These are phyloP conservation scores for Drosera capensis DNA, from an alignment of 148 eudicot genomes.

Conservation along the genomic window DNA sequence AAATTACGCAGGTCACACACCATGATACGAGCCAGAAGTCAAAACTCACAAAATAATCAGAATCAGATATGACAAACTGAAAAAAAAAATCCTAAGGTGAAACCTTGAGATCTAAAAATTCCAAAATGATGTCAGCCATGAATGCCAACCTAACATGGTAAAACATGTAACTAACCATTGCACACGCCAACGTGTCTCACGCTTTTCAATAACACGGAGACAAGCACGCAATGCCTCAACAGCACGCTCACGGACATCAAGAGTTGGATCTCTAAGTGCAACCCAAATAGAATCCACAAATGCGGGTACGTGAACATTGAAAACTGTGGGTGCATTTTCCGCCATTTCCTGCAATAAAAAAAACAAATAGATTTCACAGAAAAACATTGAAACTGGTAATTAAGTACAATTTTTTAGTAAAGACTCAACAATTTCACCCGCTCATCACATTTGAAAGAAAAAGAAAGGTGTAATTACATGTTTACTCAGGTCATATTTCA, in stretches of 20 bases:
- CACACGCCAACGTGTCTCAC: constrained; percentile 98
- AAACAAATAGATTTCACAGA: background rate
- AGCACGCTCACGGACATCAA: constrained; percentile 81
- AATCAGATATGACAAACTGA: too few species aligned
- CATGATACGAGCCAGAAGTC: background rate
- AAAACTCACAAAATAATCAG: background rate
- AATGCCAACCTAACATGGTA: constrained; percentile 27
- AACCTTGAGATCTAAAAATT: too few species aligned
- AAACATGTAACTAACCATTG: constrained; percentile 52
- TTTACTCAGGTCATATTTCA: too few species aligned
- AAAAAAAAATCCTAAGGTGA: too few species aligned
- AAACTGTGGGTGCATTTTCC: constrained; percentile 94
- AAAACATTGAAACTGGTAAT: background rate
- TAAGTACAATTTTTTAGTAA: background rate
- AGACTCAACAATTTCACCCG: constrained; percentile 39
- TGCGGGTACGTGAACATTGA: constrained; percentile 81
- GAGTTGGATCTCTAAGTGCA: constrained; percentile 72
- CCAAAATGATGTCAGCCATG: too few species aligned
- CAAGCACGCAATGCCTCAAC: constrained; percentile 99
- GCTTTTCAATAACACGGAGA: constrained; percentile 90
- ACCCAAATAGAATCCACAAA: constrained; percentile 97
- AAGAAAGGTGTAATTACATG: too few species aligned
- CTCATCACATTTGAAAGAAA: too few species aligned
- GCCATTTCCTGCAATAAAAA: constrained; percentile 72
- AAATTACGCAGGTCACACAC: background rate